phyloP scores from a whole-genome alignment of 2,329 filamentous ascomycete genomes.

The Fusarium nanum region DNA sequence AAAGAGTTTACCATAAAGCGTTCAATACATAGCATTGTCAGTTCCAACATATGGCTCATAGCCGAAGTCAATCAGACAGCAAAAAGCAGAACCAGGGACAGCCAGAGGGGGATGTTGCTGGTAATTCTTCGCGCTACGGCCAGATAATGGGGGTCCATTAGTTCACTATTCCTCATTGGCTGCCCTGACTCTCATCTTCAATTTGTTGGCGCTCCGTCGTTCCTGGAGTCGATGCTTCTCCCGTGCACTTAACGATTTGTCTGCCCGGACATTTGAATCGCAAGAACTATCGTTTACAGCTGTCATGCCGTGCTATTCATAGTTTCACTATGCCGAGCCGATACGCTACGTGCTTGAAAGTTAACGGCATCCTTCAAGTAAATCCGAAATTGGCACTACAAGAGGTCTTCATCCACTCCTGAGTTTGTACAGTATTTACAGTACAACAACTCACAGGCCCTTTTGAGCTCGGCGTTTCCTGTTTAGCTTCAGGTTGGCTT shows the following conservation, averaged over 20 bases:
- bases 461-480: constrained; percentile 24
- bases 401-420: neutral
- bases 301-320: constrained; percentile 26
- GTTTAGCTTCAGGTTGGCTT: constrained; percentile 29
- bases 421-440: neutral
- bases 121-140: constrained; percentile 15
- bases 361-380: constrained; percentile 1
- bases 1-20: neutral
- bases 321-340: constrained; percentile 7
- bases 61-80: neutral
- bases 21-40: neutral
- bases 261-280: constrained; percentile 2
- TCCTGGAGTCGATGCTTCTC: neutral
- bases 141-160: constrained; percentile 23
- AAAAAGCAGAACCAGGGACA: constrained; percentile 9
- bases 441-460: constrained; percentile 2
- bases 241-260: constrained; percentile 4
- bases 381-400: constrained; percentile 7
- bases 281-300: constrained; percentile 5
- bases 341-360: constrained; percentile 8
- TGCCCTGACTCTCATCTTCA: constrained; percentile 11
- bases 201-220: constrained; percentile 4
- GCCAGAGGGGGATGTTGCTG: neutral
- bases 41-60: neutral
- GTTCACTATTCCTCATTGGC: constrained; percentile 24